Conservation (phyloP, 441 rosid species). For the Macaranga tanarius region DNA sequence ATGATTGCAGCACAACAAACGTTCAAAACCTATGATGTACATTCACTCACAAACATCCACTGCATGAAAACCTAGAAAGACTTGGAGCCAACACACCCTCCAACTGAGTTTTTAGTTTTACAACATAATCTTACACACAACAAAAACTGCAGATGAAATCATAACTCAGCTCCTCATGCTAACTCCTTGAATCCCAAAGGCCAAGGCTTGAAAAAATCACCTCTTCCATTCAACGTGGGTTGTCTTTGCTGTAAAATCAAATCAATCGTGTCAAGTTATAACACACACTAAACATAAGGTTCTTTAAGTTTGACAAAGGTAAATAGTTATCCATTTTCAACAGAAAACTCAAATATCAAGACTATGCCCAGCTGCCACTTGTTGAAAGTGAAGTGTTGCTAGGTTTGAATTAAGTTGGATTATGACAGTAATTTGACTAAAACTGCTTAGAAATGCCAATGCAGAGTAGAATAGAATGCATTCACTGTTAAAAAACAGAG, state of each 20-base stretch:
- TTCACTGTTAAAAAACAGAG: conserved; percentile 6
- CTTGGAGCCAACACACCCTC: conserved; percentile 21
- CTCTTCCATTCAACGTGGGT: conserved; percentile 66
- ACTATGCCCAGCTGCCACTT: background rate
- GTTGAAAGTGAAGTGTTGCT: background rate
- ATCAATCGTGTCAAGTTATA: conserved; percentile 3
- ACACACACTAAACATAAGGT: background rate
- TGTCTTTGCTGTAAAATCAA: conserved; percentile 59
- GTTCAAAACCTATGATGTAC: conserved; percentile 52
- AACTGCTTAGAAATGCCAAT: background rate
- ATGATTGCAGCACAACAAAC: conserved; percentile 22
- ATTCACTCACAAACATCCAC: conserved; percentile 42
- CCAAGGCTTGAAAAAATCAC: conserved; percentile 29
- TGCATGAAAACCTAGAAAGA: conserved; percentile 13
- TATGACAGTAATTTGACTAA: background rate
- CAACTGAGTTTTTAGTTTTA: conserved; percentile 24
- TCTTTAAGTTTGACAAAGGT: background rate
- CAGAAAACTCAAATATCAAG: background rate
- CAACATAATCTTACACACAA: conserved; percentile 34
- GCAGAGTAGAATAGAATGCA: background rate
- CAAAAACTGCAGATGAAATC: conserved; percentile 25
- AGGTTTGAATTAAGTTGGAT: background rate
- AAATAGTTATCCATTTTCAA: background rate
- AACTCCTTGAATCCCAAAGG: conserved; percentile 23
- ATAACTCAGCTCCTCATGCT: conserved; percentile 17